phyloP scores from a whole-genome alignment of 768 basidiomycete genomes.

The Suillus lakei region DNA sequence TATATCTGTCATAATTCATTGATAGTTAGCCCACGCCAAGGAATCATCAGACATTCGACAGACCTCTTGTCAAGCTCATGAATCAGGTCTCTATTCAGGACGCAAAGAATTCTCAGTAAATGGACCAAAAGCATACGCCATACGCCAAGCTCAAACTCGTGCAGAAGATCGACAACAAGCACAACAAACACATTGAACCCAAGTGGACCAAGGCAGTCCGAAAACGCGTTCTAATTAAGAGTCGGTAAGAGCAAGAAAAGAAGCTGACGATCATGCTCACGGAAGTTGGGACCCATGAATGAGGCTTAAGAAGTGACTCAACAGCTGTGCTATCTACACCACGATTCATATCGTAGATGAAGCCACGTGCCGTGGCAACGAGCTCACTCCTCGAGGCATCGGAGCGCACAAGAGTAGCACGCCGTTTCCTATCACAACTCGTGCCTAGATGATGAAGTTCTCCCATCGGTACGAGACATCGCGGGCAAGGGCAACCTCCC shows the following conservation, averaged over 20 bases:
- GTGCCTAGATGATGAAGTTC: too few relatives aligned
- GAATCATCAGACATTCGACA: constrained; percentile 27
- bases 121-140: constrained; percentile 26
- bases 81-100: constrained; percentile 36
- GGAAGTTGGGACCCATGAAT: constrained; percentile 39
- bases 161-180: not conserved
- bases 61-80: constrained; percentile 34
- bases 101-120: constrained; percentile 33
- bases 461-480: too few relatives aligned
- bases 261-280: constrained; percentile 37
- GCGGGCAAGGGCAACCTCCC: too few relatives aligned
- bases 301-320: constrained; percentile 44
- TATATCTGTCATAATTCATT: not conserved
- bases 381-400: too few relatives aligned
- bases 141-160: not conserved
- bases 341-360: too few relatives aligned
- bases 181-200: not conserved
- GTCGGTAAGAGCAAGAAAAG: constrained; percentile 39
- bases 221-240: constrained; percentile 42
- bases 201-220: constrained; percentile 12
- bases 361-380: too few relatives aligned
- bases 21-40: constrained; percentile 32
- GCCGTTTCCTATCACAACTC: too few relatives aligned
- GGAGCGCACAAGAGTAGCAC: too few relatives aligned
- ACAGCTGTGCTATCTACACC: constrained; percentile 29